A percentile compares a stretch with the other conserved stretches of the same genome.
Conservation (phyloP, 768 basidiomycete genomes). For the Auriscalpium orientale region DNA sequence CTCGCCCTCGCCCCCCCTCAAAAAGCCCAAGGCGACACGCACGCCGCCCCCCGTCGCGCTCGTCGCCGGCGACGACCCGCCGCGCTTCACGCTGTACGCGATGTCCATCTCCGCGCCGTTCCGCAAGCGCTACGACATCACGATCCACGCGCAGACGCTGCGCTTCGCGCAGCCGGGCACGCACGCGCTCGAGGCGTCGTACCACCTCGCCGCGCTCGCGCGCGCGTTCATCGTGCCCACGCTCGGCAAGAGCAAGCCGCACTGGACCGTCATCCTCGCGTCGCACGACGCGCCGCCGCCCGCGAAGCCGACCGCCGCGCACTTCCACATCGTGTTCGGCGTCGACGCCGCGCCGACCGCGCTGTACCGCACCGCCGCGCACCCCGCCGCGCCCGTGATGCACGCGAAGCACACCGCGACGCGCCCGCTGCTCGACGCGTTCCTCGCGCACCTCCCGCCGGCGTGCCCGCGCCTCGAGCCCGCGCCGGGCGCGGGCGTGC, state of each 20-base stretch:
- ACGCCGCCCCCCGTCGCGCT: not conserved
- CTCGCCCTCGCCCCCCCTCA: not conserved
- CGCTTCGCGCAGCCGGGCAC: conserved; percentile 45
- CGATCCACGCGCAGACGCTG: conserved; percentile 43
- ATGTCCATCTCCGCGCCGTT: conserved; percentile 67
- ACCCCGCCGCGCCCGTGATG: conserved; percentile 19
- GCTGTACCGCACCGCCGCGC: conserved; percentile 37
- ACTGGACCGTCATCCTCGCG: conserved; percentile 13
- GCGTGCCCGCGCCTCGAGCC: conserved; percentile 1
- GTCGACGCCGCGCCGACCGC: conserved; percentile 49
- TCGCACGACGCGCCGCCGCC: conserved; percentile 16
- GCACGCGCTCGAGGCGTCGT: conserved; percentile 38
- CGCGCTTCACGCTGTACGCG: conserved; percentile 52
- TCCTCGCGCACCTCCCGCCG: conserved; percentile 41
- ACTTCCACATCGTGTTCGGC: conserved; percentile 58
- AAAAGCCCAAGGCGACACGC: conserved; percentile 1
- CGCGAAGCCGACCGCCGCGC: conserved; percentile 2
- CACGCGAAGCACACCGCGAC: conserved; percentile 47
- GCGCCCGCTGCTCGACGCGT: conserved; percentile 38
- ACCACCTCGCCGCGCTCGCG: conserved; percentile 38
- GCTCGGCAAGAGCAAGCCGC: conserved; percentile 33
- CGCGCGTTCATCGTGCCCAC: conserved; percentile 72
- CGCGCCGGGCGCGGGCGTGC: conserved; percentile 49
- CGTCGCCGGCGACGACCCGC: conserved; percentile 28
- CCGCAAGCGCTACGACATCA: conserved; percentile 69